These are phyloP conservation scores for Apiotrichum sp. DNA, from an alignment of 1,284 basidiomycete species.

Conservation along the genomic window DNA sequence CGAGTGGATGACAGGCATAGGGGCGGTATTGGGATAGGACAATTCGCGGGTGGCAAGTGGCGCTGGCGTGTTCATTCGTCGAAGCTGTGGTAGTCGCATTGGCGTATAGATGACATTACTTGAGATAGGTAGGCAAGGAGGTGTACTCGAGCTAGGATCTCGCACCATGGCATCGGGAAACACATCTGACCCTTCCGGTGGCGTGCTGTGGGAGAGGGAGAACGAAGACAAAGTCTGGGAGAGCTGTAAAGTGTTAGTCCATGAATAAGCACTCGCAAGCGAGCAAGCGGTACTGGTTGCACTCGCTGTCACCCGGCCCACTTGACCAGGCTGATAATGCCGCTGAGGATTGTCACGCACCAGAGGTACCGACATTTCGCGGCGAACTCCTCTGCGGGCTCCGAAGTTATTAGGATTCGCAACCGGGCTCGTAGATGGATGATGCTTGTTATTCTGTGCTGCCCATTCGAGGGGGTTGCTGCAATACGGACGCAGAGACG, in stretches of 20 bases:
- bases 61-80: slow-evolving; percentile 9
- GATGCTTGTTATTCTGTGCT: slow-evolving; percentile 5
- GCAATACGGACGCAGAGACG: neutral
- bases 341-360: slow-evolving; percentile 18
- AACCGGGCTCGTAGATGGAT: neutral
- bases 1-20: slow-evolving; percentile 29
- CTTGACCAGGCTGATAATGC: no score
- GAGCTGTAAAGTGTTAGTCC: slow-evolving; percentile 19
- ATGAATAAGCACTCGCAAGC: no score
- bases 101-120: slow-evolving; percentile 11
- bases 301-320: no score
- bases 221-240: slow-evolving; percentile 37
- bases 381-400: slow-evolving; percentile 10
- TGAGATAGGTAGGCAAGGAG: slow-evolving; percentile 6
- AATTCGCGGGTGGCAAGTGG: slow-evolving; percentile 9
- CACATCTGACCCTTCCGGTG: slow-evolving; percentile 9
- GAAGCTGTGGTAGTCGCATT: slow-evolving; percentile 1
- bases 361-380: slow-evolving; percentile 39
- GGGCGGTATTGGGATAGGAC: slow-evolving; percentile 27
- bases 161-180: slow-evolving; percentile 9
- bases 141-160: slow-evolving; percentile 7
- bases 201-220: slow-evolving; percentile 28
- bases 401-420: no score
- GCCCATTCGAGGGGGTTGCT: slow-evolving; percentile 5
- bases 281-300: no score